Evolutionary conservation across 768 basidiomycete genomes (phyloP), one percentile per base, ranked within the genome.

Genomic region (Leccinum imitatum): DNA sequence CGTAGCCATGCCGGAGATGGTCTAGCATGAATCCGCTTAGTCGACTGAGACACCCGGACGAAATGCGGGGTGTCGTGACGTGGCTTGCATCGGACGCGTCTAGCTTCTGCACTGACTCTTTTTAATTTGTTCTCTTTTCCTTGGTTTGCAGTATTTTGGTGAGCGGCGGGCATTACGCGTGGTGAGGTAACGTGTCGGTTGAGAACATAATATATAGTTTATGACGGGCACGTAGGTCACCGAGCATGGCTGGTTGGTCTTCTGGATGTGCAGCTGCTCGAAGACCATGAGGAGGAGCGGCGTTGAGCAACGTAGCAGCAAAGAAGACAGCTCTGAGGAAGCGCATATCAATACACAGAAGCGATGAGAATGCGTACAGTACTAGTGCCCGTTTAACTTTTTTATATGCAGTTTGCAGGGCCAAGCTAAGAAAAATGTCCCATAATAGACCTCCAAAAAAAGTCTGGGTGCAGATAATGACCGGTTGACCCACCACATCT

Each of bases 41-140:
- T 2, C 80, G 90, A 6, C 79, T 91, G 31, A 90, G 90, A 4
- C 75, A 86, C 11, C 81, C 86, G 0, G 87, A 91, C 65, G 90
- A 91, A 72, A 67, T 91, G 67, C 79, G 89, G 1, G 90, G 90
- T 0, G 87, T 89, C 2, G 76, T 84, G 50, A 75, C 82, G 0
- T 91, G 89, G 89, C 75, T 91, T 9, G 85, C 88, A 25, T 85
- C 84, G 63, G 88, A 90, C 59, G 88, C 90, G 51, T 88, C 87
- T 5, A 87, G 82, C 33, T 91, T 87, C 69, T 89, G 87, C 67
- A 91, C 90, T 0, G 89, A 14, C 4, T 15, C 13, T 23, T 19
- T 23, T 23, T 23, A 23, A 8, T 23, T 3, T 23, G 11, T 47
- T 7, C 19, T 19, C 21, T 30, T 46, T 44, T 33, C 17, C 39